These are phyloP conservation scores for Sporobolomyces phaffii DNA, from an alignment of 768 basidiomycete genomes.

Conservation along the genomic window DNA sequence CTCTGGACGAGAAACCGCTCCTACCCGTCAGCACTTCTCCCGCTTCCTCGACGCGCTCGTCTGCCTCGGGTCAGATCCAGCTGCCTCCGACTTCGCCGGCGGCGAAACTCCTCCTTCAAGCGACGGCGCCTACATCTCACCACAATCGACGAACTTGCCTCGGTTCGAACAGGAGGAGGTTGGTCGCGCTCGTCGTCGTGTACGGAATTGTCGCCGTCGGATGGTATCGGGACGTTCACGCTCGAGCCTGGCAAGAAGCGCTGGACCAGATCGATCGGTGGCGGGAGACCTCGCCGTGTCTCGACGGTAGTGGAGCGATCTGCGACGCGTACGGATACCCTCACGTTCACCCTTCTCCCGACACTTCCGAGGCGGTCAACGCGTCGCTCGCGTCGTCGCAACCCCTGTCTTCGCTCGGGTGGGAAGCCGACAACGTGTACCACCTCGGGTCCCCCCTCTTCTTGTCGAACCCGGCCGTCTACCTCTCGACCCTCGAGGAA, in stretches of 20 bases:
- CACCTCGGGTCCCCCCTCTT: conserved; percentile 15
- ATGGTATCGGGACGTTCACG: conserved; percentile 4
- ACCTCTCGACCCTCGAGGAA: conserved; percentile 28
- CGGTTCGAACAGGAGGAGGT: not conserved
- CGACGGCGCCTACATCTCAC: not conserved
- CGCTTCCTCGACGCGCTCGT: not conserved
- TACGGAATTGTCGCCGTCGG: not conserved
- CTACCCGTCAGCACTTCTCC: conserved; percentile 3
- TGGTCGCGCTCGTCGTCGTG: not conserved
- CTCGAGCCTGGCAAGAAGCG: not conserved
- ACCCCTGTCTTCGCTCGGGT: conserved; percentile 29
- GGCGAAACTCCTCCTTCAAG: not conserved
- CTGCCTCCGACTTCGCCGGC: conserved; percentile 8
- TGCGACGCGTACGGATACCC: conserved; percentile 14
- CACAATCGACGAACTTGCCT: not conserved
- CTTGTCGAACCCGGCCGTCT: conserved; percentile 3
- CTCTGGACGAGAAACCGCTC: not conserved
- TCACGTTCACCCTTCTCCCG: not conserved
- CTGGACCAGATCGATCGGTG: not conserved
- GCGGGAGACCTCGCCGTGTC: not conserved
- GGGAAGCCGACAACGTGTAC: conserved; percentile 32
- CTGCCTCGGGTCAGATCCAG: not conserved
- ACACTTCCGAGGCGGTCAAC: not conserved
- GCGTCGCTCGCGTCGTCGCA: conserved; percentile 1
- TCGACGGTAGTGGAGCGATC: not conserved